Evolutionary conservation across 306 rosid species (phyloP).

Genomic region (Rosa chinensis): DNA sequence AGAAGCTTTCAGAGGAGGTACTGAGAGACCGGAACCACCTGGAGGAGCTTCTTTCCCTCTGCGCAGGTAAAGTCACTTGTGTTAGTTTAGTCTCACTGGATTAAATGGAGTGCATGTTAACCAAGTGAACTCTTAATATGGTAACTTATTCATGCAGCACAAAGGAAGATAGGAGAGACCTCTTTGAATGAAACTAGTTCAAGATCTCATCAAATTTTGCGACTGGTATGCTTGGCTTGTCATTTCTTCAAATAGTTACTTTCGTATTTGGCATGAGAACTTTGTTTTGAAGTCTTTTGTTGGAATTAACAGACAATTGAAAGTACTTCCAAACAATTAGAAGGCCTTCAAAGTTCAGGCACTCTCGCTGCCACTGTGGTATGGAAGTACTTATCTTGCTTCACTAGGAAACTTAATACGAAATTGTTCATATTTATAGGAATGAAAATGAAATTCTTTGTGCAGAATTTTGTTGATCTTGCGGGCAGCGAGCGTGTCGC

Average conservation of each 20-base stretch:
- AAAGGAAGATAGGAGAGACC: conserved; percentile 90
- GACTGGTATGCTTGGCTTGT: conserved; percentile 63
- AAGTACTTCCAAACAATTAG: conserved; percentile 54
- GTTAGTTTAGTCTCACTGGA: background rate
- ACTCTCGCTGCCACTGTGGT: conserved; percentile 78
- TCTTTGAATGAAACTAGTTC: conserved; percentile 88
- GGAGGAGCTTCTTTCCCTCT: conserved; percentile 58
- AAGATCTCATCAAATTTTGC: conserved; percentile 92
- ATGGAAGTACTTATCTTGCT: conserved; percentile 24
- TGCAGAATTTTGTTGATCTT: conserved; percentile 88
- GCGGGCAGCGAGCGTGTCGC: conserved; percentile 96
- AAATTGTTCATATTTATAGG: background rate
- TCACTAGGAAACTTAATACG: background rate
- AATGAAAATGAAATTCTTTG: conserved; percentile 24
- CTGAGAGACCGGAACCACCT: conserved; percentile 57
- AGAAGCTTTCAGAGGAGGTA: conserved; percentile 75
- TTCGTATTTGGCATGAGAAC: background rate
- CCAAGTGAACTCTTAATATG: conserved; percentile 1
- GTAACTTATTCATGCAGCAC: conserved; percentile 47
- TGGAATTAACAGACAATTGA: conserved; percentile 69
- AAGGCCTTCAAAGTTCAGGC: conserved; percentile 40
- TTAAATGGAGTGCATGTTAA: conserved; percentile 10
- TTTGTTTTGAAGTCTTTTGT: background rate
- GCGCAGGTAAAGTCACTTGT: conserved; percentile 55
- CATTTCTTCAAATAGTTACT: background rate